Conservation (phyloP, 2,329 filamentous ascomycete genomes). For the Amauroascus verrucosus region DNA sequence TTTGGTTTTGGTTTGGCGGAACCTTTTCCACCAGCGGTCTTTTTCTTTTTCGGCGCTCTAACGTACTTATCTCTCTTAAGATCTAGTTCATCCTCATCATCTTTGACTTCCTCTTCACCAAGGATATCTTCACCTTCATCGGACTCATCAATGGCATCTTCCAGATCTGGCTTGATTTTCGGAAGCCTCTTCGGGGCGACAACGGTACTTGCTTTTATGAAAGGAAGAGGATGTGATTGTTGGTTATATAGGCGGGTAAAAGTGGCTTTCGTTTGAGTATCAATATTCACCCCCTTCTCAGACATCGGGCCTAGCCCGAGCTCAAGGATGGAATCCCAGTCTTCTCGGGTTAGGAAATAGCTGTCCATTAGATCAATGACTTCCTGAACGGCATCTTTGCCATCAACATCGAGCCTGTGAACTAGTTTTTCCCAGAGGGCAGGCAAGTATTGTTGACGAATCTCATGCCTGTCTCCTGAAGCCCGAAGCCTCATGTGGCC, state of each 20-base stretch:
- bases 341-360: slow-evolving; percentile 88
- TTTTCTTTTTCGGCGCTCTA: slow-evolving; percentile 70
- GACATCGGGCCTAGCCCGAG: slow-evolving; percentile 78
- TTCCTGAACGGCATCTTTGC: slow-evolving; percentile 68
- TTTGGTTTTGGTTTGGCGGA: slow-evolving; percentile 19
- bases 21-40: slow-evolving; percentile 34
- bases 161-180: slow-evolving; percentile 77
- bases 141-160: slow-evolving; percentile 90
- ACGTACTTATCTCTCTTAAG: slow-evolving; percentile 94
- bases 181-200: slow-evolving; percentile 59
- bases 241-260: slow-evolving; percentile 89
- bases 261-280: slow-evolving; percentile 72
- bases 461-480: slow-evolving; percentile 83
- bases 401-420: slow-evolving; percentile 61
- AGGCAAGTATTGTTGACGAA: slow-evolving; percentile 89
- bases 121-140: slow-evolving; percentile 60
- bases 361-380: slow-evolving; percentile 95
- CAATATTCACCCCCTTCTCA: slow-evolving; percentile 64
- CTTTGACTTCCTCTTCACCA: slow-evolving; percentile 44
- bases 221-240: slow-evolving; percentile 78
- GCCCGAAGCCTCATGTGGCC: slow-evolving; percentile 89
- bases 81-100: slow-evolving; percentile 65
- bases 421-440: slow-evolving; percentile 74
- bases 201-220: slow-evolving; percentile 83
- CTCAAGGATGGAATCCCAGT: slow-evolving; percentile 87